Evolutionary conservation across 805 yeast genomes (phyloP).

Genomic region (Wickerhamiella alocasiicola): DNA sequence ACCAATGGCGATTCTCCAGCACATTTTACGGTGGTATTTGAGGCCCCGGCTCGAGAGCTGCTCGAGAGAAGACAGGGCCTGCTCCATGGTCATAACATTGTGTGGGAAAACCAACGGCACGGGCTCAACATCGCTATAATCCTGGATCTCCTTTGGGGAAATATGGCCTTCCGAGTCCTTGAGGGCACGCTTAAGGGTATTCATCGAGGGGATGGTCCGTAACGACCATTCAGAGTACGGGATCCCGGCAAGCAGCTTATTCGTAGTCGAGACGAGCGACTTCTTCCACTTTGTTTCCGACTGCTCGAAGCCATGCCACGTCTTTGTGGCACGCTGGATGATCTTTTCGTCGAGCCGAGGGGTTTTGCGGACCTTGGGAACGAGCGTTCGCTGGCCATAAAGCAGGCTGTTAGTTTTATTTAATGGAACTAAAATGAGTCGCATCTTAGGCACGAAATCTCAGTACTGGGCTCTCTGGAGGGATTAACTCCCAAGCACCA

Average conservation of each 20-base stretch:
- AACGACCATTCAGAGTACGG: slow-evolving; percentile 75
- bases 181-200: slow-evolving; percentile 41
- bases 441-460: too few relatives aligned
- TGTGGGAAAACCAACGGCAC: slow-evolving; percentile 39
- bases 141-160: slow-evolving; percentile 12
- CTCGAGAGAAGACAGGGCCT: slow-evolving; percentile 31
- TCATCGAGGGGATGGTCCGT: slow-evolving; percentile 60
- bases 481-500: too few relatives aligned
- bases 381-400: slow-evolving; percentile 48
- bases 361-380: slow-evolving; percentile 27
- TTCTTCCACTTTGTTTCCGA: slow-evolving; percentile 48
- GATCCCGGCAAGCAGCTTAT: slow-evolving; percentile 43
- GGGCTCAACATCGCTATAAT: slow-evolving; percentile 23
- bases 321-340: slow-evolving; percentile 37
- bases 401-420: slow-evolving; percentile 49
- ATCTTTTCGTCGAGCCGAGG: slow-evolving; percentile 33
- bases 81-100: slow-evolving; percentile 24
- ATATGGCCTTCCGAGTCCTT: slow-evolving; percentile 1
- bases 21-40: slow-evolving; percentile 43
- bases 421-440: slow-evolving; percentile 60
- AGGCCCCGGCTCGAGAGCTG: slow-evolving; percentile 35
- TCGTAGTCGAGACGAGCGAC: slow-evolving; percentile 42
- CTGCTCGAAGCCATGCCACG: slow-evolving; percentile 50
- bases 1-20: slow-evolving; percentile 41
- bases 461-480: too few relatives aligned